Evolutionary conservation across 2,329 filamentous ascomycete species (phyloP).

Genomic region (Ophiocordyceps polyrhachis-furcata): DNA sequence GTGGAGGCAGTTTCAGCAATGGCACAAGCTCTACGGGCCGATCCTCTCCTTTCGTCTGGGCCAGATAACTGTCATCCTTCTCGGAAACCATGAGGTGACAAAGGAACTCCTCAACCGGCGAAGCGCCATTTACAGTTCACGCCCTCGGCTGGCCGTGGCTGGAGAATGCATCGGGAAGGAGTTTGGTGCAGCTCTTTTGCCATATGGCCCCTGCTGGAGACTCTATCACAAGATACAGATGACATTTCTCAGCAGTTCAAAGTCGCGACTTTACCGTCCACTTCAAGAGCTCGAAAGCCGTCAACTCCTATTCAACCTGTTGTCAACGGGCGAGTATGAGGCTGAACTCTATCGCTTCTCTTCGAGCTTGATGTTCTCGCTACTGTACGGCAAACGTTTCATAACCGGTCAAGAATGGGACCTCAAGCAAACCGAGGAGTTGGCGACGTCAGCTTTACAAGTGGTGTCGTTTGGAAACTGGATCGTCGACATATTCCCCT

Average conservation of each 20-base stretch:
- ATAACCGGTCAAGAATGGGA: constrained; percentile 8
- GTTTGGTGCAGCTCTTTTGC: constrained; percentile 21
- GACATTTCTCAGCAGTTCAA: constrained; percentile 12
- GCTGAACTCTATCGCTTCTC: constrained; percentile 16
- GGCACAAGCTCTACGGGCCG: constrained; percentile 8
- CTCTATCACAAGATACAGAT: constrained; percentile 20
- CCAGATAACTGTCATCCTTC: constrained; percentile 6
- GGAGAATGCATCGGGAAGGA: constrained; percentile 14
- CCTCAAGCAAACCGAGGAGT: constrained; percentile 7
- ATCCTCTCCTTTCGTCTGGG: constrained; percentile 7
- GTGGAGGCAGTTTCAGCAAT: constrained; percentile 36
- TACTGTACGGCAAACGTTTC: constrained; percentile 19
- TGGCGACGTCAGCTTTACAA: constrained; percentile 9
- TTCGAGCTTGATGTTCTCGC: constrained; percentile 17
- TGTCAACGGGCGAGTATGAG: constrained; percentile 12
- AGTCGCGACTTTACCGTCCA: constrained; percentile 16
- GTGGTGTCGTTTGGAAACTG: constrained; percentile 13
- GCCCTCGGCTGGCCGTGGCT: constrained; percentile 12
- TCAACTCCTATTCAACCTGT: constrained; percentile 22
- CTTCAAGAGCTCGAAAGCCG: constrained; percentile 27
- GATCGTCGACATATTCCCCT: constrained; percentile 22
- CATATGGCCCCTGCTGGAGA: constrained; percentile 19
- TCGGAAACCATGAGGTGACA: constrained; percentile 6
- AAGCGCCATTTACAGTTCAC: constrained; percentile 6
- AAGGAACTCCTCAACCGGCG: constrained; percentile 7